Base-by-base conservation (phyloP, 2,329 filamentous ascomycete species). In the Calonectria naviculata region DNA sequence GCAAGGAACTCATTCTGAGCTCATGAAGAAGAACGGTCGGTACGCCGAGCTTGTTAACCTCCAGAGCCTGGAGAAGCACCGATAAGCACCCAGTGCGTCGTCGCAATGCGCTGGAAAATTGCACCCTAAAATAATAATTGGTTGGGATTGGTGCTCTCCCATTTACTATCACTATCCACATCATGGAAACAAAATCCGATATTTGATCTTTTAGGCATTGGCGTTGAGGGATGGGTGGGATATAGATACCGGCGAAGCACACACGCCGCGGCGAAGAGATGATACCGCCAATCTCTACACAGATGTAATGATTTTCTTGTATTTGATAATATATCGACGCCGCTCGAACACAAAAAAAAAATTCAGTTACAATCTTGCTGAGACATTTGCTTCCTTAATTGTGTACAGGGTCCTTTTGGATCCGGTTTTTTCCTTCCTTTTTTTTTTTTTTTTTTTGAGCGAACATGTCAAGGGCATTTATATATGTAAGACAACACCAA, bases 31-130 rank as follows among this genome's bases (percentile, higher is more conserved):
- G 80, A 91, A 91, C 73, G 93, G 93, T 4, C 88, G 93, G 58
- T 97, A 97, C 80, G 91, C 90, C 12, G 94, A 96, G 84, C 83
- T 97, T 74, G 94, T 96, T 58, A 94, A 93, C 75, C 84, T 96
- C 76, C 94, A 97, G 86, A 94, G 92, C 81, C 83, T 97, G 78
- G 93, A 90, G 77, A 93, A 91, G 85, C 81, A 86, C 70, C 75
- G 76, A 56, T 83, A 71, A 78, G 46, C 24, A 5, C 24, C 26
- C 44, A 44, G 42, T 46, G 34, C 12, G 38, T 13, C 19, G 36
- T 44, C 12, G 24, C n/a, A 34, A 26, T 21, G 31, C 7, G 24
- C 21, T 31, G 19, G 28, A 52, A 52, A n/a, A n/a, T 17, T 31
- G 19, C 24, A 19, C 24, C 38, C 34, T 13, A 58, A 46, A 46